Evolutionary conservation across 176 grass and related monocot species (phyloP).

Genomic region (Avena sativa): DNA sequence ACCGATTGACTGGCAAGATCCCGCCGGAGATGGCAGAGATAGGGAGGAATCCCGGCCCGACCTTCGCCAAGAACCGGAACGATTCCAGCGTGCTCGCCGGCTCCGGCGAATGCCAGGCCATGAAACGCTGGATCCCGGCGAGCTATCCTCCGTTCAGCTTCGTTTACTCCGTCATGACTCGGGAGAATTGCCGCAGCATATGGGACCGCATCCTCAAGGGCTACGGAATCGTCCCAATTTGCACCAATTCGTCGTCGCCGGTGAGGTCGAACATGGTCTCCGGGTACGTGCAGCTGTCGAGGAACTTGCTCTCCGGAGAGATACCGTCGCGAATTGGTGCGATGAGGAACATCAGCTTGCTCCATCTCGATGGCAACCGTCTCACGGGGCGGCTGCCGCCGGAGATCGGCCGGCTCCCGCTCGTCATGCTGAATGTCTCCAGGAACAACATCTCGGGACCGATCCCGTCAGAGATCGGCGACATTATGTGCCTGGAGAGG

Average conservation of each 20-base stretch:
- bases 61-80: conserved; percentile 62
- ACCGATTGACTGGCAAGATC: conserved; percentile 61
- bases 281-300: conserved; percentile 80
- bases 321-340: conserved; percentile 60
- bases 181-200: conserved; percentile 63
- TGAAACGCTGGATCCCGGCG: conserved; percentile 86
- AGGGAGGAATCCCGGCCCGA: conserved; percentile 67
- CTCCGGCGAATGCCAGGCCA: conserved; percentile 83
- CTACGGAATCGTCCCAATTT: conserved; percentile 75
- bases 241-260: conserved; percentile 58
- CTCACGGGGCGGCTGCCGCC: conserved; percentile 60
- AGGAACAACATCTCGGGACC: conserved; percentile 65
- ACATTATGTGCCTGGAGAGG: conserved; percentile 61
- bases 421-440: conserved; percentile 80
- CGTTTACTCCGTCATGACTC: conserved; percentile 70
- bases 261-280: conserved; percentile 62
- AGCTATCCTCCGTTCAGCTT: conserved; percentile 92
- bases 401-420: conserved; percentile 60
- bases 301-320: conserved; percentile 67
- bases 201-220: conserved; percentile 83
- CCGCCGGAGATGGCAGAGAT: conserved; percentile 64
- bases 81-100: conserved; percentile 38
- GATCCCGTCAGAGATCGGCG: conserved; percentile 66
- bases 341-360: conserved; percentile 68
- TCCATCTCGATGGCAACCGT: conserved; percentile 69